phyloP scores from a whole-genome alignment of 2,329 filamentous ascomycete species.

The Ceratocystis alfenasii region DNA sequence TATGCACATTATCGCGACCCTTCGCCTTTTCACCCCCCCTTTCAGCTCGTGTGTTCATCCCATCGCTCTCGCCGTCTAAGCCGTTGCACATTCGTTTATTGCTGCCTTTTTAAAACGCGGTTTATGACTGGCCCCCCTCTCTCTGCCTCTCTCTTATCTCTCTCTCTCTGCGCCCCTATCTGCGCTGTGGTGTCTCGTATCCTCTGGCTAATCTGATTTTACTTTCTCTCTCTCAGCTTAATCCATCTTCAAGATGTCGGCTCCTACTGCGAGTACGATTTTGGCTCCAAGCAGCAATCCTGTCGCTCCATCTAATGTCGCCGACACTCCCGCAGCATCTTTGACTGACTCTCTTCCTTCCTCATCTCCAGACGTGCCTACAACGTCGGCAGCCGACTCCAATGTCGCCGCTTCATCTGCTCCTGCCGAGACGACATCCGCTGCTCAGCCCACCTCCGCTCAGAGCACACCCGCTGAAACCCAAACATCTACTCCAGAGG shows the following conservation, averaged over 20 bases:
- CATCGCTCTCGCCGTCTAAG: background rate
- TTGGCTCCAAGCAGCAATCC: slow-evolving; percentile 18
- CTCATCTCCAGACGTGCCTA: slow-evolving; percentile 7
- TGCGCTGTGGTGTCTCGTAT: background rate
- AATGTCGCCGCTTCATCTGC: slow-evolving; percentile 17
- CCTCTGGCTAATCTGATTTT: background rate
- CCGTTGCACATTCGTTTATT: background rate
- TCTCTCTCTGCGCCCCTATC: background rate
- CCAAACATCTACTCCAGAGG: slow-evolving; percentile 22
- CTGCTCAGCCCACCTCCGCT: slow-evolving; percentile 18
- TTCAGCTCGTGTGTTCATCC: no score
- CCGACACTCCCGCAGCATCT: slow-evolving; percentile 15
- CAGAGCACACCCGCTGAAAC: slow-evolving; percentile 18
- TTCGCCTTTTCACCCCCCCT: background rate
- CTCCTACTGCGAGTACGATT: slow-evolving; percentile 10
- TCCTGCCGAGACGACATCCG: slow-evolving; percentile 14
- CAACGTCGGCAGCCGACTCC: slow-evolving; percentile 12
- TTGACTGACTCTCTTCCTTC: slow-evolving; percentile 12
- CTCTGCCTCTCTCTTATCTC: no score
- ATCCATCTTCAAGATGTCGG: slow-evolving; percentile 16
- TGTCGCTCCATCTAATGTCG: slow-evolving; percentile 13
- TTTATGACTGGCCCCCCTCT: no score
- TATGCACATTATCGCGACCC: background rate
- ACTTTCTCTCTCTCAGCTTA: background rate
- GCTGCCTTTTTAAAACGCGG: background rate